A percentile compares a stretch with the other conserved stretches of the same genome.
These are phyloP conservation scores for Ceratobasidium sp. DNA, from an alignment of 1,284 basidiomycete species.

Conservation along the genomic window DNA sequence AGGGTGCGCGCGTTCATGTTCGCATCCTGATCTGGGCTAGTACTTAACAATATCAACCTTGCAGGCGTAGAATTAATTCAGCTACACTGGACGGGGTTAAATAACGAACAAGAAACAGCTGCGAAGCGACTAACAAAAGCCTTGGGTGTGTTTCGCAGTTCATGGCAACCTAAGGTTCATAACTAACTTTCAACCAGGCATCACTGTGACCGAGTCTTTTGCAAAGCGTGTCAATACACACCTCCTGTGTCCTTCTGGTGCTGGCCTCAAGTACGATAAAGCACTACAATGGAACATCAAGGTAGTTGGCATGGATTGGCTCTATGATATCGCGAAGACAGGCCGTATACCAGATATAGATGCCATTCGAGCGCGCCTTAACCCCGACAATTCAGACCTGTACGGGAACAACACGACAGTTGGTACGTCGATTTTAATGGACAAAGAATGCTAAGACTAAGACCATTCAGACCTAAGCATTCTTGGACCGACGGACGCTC, in stretches of 20 bases:
- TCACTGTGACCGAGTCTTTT: slow-evolving; percentile 30
- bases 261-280: slow-evolving; percentile 76
- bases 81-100: slow-evolving; percentile 76
- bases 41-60: too few species aligned
- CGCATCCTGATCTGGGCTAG: not conserved
- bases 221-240: slow-evolving; percentile 60
- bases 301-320: slow-evolving; percentile 69
- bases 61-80: slow-evolving; percentile 64
- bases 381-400: not conserved
- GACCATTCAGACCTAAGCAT: not conserved
- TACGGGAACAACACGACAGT: not conserved
- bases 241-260: slow-evolving; percentile 73
- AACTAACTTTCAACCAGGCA: slow-evolving; percentile 23
- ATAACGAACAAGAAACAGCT: slow-evolving; percentile 70
- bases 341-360: slow-evolving; percentile 16
- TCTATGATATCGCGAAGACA: slow-evolving; percentile 62
- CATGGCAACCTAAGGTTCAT: not conserved
- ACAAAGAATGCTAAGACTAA: not conserved
- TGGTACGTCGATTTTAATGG: not conserved
- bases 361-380: not conserved
- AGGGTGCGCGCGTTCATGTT: slow-evolving; percentile 55
- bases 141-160: slow-evolving; percentile 60
- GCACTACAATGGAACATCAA: slow-evolving; percentile 75
- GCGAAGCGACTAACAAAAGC: slow-evolving; percentile 69
- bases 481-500: not conserved